A percentile compares a stretch with the other conserved stretches of the same genome.
Evolutionary conservation across 1,139 yeast species (phyloP).

Genomic region (Blastobotrys illinoisensis): DNA sequence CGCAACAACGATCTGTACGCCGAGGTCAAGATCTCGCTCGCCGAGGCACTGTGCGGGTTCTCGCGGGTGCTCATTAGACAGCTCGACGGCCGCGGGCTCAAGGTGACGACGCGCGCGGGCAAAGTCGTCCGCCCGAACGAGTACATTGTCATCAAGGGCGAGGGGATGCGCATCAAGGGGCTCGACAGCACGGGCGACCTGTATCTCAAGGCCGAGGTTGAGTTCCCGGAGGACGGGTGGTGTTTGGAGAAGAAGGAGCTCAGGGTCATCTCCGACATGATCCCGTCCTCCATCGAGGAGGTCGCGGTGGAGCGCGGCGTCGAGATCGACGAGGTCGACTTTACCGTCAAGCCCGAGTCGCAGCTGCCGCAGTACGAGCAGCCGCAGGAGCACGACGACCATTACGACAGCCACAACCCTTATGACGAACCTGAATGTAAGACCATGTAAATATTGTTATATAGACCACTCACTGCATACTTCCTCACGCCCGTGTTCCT

Average conservation of each 20-base stretch:
- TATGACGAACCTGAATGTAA: constrained; percentile 20
- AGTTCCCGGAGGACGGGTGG: constrained; percentile 66
- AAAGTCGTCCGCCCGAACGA: constrained; percentile 81
- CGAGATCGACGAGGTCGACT: constrained; percentile 25
- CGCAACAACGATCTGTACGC: constrained; percentile 62
- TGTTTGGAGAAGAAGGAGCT: constrained; percentile 26
- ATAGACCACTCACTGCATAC: no score
- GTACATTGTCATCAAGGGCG: constrained; percentile 57
- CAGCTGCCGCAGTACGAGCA: constrained; percentile 12
- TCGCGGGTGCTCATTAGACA: constrained; percentile 62
- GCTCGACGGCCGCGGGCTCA: constrained; percentile 72
- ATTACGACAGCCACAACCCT: constrained; percentile 11
- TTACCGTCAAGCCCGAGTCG: constrained; percentile 7
- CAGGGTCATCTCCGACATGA: constrained; percentile 22
- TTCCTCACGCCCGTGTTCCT: no score
- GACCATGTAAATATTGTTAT: constrained; percentile 19
- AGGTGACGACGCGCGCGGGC: constrained; percentile 52
- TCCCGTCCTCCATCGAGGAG: constrained; percentile 15
- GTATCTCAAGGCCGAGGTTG: constrained; percentile 63
- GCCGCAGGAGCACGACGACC: constrained; percentile 7
- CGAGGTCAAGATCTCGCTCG: constrained; percentile 54
- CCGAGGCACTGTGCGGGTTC: constrained; percentile 82
- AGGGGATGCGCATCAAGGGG: constrained; percentile 76
- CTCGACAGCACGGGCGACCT: constrained; percentile 58
- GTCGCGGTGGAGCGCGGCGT: constrained; percentile 8